A percentile compares a stretch with the other conserved stretches of the same genome.
phyloP scores from a whole-genome alignment of 495 filamentous ascomycete genomes.

The Jackrogersella multiformis region DNA sequence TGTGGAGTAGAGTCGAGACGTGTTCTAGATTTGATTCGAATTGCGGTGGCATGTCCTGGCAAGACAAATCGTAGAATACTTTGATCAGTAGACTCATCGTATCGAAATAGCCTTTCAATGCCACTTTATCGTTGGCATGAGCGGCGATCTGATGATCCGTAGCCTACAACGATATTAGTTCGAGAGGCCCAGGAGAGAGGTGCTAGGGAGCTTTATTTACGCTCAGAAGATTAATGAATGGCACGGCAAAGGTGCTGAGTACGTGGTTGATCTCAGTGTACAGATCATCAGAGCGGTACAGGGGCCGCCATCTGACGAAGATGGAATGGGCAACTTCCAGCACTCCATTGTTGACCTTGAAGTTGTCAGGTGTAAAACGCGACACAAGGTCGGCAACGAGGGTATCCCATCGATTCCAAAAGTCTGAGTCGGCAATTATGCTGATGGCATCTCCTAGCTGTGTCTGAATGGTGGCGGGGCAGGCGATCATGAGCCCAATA shows the following conservation, averaged over 20 bases:
- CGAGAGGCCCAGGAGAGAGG: neutral
- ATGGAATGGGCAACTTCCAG: conserved; percentile 98
- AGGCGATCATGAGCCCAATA: conserved; percentile 94
- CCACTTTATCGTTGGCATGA: conserved; percentile 75
- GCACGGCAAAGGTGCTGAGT: conserved; percentile 77
- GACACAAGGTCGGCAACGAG: conserved; percentile 83
- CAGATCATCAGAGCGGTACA: conserved; percentile 89
- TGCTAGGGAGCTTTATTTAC: conserved; percentile 53
- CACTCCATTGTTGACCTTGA: conserved; percentile 87
- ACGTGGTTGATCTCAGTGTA: conserved; percentile 97
- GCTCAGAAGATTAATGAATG: conserved; percentile 81
- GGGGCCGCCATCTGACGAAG: conserved; percentile 93
- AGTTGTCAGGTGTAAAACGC: conserved; percentile 79
- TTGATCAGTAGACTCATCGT: conserved; percentile 88
- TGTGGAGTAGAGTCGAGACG: conserved; percentile 83
- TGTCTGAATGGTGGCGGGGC: conserved; percentile 84
- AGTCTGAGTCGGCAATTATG: conserved; percentile 96
- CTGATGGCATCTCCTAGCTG: conserved; percentile 97
- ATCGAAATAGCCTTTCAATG: conserved; percentile 76
- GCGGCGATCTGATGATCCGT: conserved; percentile 80
- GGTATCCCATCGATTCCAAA: conserved; percentile 94
- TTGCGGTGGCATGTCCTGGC: conserved; percentile 91
- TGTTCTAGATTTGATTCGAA: conserved; percentile 85
- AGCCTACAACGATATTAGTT: conserved; percentile 57
- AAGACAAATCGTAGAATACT: conserved; percentile 93